These are phyloP conservation scores for Neohortaea acidophila DNA, from an alignment of 495 filamentous ascomycete genomes.

Conservation along the genomic window DNA sequence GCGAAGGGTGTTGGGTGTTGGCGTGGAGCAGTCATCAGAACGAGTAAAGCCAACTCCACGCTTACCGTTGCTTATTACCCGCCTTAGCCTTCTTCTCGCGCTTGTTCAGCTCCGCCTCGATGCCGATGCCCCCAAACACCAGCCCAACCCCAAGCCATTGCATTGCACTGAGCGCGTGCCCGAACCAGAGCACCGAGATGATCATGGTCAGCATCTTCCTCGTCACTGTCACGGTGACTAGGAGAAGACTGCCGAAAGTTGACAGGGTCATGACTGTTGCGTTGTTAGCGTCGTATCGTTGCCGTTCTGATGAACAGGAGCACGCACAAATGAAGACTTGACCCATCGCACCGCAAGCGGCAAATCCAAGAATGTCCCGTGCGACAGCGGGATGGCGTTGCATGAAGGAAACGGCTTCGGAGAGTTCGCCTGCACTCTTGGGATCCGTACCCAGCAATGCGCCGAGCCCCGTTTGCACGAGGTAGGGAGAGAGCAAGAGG, in stretches of 20 bases:
- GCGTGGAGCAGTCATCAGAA: too few species aligned
- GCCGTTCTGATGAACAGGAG: neutral
- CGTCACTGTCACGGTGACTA: conserved; percentile 94
- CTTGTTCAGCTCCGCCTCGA: conserved; percentile 68
- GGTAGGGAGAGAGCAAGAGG: conserved; percentile 60
- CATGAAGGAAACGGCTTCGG: conserved; percentile 66
- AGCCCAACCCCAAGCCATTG: conserved; percentile 86
- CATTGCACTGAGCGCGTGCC: conserved; percentile 65
- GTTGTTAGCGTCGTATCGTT: neutral
- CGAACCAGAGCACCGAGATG: conserved; percentile 84
- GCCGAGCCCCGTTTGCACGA: conserved; percentile 49
- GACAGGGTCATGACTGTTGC: conserved; percentile 69
- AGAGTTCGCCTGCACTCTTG: conserved; percentile 51
- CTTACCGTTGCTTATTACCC: too few species aligned
- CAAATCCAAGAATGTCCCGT: conserved; percentile 76
- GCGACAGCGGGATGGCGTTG: conserved; percentile 58
- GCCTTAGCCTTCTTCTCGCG: conserved; percentile 75
- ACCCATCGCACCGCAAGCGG: conserved; percentile 80
- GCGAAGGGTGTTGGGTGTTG: too few species aligned
- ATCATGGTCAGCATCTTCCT: conserved; percentile 99
- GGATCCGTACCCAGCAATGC: conserved; percentile 52
- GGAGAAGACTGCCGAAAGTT: conserved; percentile 74
- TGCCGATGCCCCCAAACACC: conserved; percentile 89
- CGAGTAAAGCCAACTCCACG: too few species aligned
- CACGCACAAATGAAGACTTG: conserved; percentile 85